These are phyloP conservation scores for Arabidopsis arenosa DNA, from an alignment of 345 rosid genomes.

Conservation along the genomic window DNA sequence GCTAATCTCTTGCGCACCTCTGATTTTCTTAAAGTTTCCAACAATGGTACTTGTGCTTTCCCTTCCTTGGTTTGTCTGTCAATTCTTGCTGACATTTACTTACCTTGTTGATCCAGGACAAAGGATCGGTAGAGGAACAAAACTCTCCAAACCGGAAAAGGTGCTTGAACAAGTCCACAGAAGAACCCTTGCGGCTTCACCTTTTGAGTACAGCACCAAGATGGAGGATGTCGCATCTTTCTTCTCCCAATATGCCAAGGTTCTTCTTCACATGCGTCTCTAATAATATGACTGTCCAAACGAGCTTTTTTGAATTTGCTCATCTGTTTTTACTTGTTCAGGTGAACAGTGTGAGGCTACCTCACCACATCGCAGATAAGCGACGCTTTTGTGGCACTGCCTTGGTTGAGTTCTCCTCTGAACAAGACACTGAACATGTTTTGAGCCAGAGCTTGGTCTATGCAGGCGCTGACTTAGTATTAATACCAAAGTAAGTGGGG, in stretches of 20 bases:
- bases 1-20: constrained; percentile 45
- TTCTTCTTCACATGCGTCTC: constrained; percentile 14
- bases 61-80: not conserved
- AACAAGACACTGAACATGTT: constrained; percentile 48
- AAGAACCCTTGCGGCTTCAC: constrained; percentile 59
- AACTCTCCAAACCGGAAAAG: constrained; percentile 48
- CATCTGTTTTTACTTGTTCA: constrained; percentile 30
- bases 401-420: constrained; percentile 62
- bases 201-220: constrained; percentile 46
- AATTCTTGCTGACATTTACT: not conserved
- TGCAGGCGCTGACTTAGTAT: constrained; percentile 53
- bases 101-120: constrained; percentile 41
- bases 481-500: constrained; percentile 54
- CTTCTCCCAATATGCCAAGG: constrained; percentile 57
- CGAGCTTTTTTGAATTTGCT: not conserved
- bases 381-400: constrained; percentile 59
- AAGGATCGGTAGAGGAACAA: constrained; percentile 53
- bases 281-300: not conserved
- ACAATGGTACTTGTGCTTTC: constrained; percentile 40
- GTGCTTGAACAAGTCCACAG: constrained; percentile 52
- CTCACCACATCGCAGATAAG: constrained; percentile 58
- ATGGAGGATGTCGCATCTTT: constrained; percentile 52
- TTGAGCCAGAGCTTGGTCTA: constrained; percentile 50
- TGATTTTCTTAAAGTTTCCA: constrained; percentile 48
- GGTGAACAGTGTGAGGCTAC: constrained; percentile 64